Percentiles rank a stretch among this genome's conserved stretches.
Evolutionary conservation across 345 rosid species (phyloP).

Genomic region (Populus ilicifolia): DNA sequence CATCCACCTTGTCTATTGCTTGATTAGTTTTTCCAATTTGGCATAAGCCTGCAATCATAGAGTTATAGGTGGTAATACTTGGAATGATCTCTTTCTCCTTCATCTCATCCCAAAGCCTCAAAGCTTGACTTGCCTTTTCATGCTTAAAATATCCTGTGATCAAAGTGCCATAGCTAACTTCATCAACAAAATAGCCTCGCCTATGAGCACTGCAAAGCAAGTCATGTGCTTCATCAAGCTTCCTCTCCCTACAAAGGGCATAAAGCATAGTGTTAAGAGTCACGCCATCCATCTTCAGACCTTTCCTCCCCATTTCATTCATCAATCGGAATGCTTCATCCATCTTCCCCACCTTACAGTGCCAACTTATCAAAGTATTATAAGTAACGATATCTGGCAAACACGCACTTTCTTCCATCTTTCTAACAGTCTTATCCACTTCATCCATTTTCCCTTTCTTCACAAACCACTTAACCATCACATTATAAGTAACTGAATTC

Average conservation of each 20-base stretch:
- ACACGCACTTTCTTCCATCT: slow-evolving; percentile 60
- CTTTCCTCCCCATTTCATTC: slow-evolving; percentile 68
- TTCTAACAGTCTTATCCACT: slow-evolving; percentile 38
- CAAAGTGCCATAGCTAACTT: slow-evolving; percentile 73
- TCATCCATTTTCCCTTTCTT: slow-evolving; percentile 70
- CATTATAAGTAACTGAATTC: slow-evolving; percentile 60
- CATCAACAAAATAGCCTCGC: slow-evolving; percentile 71
- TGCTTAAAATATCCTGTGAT: slow-evolving; percentile 61
- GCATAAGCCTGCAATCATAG: slow-evolving; percentile 63
- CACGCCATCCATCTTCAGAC: slow-evolving; percentile 61
- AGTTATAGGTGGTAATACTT: slow-evolving; percentile 56
- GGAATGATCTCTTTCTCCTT: slow-evolving; percentile 63
- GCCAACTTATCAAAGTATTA: slow-evolving; percentile 59
- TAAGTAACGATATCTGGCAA: slow-evolving; percentile 60
- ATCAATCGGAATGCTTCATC: slow-evolving; percentile 59
- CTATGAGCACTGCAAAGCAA: slow-evolving; percentile 51
- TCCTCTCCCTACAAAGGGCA: slow-evolving; percentile 54
- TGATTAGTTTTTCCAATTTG: slow-evolving; percentile 58
- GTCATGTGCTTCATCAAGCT: slow-evolving; percentile 51
- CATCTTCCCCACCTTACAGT: slow-evolving; percentile 60
- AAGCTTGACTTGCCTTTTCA: slow-evolving; percentile 43
- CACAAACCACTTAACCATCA: slow-evolving; percentile 63
- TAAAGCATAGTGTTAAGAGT: slow-evolving; percentile 70
- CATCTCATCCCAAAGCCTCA: slow-evolving; percentile 82
- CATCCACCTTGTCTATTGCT: slow-evolving; percentile 64